phyloP scores from a whole-genome alignment of 1,139 yeast genomes.

The Saccharomycopsis crataegensis region DNA sequence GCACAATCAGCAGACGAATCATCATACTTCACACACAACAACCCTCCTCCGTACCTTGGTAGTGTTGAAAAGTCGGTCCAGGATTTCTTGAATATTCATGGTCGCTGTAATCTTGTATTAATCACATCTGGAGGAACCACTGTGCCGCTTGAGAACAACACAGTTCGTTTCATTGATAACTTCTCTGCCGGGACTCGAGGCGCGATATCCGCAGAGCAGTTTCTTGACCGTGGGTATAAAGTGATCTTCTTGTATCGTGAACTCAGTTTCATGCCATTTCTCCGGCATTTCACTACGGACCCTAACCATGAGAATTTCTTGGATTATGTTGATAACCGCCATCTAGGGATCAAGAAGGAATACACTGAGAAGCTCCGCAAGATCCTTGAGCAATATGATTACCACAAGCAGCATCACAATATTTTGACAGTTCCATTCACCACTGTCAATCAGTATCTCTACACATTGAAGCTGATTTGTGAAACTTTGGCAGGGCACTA shows the following conservation, averaged over 20 bases:
- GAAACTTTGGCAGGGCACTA: constrained; percentile 38
- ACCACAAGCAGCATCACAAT: constrained; percentile 50
- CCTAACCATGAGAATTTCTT: constrained; percentile 72
- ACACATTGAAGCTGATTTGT: constrained; percentile 68
- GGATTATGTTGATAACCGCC: constrained; percentile 50
- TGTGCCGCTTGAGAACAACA: constrained; percentile 93
- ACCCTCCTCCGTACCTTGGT: constrained; percentile 63
- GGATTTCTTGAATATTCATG: constrained; percentile 27
- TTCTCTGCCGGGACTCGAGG: constrained; percentile 98
- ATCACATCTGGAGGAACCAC: constrained; percentile 99
- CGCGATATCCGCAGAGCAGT: constrained; percentile 90
- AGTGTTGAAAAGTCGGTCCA: neutral
- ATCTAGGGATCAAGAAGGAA: constrained; percentile 21
- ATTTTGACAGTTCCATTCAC: constrained; percentile 79
- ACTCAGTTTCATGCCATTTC: constrained; percentile 83
- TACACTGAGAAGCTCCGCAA: constrained; percentile 10
- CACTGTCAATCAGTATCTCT: constrained; percentile 88
- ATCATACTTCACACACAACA: constrained; percentile 61
- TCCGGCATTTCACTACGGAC: constrained; percentile 61
- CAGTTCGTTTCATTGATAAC: constrained; percentile 93
- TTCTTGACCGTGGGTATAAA: constrained; percentile 77
- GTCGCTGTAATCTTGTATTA: constrained; percentile 46
- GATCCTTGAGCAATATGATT: constrained; percentile 58
- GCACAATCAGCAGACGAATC: constrained; percentile 73
- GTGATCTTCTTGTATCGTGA: constrained; percentile 90